Percentiles rank a stretch among this genome's conserved stretches.
Conservation (phyloP, 129 eudicot species). For the Flaveria robusta region DNA sequence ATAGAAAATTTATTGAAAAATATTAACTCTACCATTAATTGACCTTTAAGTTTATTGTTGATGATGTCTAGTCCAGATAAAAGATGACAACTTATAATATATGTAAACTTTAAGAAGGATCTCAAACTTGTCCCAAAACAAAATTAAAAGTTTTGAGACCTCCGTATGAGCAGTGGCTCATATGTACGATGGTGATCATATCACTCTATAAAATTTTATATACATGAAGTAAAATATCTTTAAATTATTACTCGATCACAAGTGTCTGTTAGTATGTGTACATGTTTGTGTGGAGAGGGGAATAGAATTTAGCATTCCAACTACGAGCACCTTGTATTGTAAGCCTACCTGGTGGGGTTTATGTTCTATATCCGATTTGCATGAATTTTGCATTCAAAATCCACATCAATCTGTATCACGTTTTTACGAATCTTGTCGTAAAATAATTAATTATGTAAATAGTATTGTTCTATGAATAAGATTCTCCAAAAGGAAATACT, state of each 20-base stretch:
- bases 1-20: too few species aligned
- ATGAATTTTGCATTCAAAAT: conserved; percentile 30
- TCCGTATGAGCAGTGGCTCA: too few species aligned
- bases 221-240: not conserved
- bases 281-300: conserved; percentile 20
- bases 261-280: conserved; percentile 5
- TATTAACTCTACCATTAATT: too few species aligned
- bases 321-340: conserved; percentile 32
- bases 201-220: too few species aligned
- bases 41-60: too few species aligned
- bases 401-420: conserved; percentile 38
- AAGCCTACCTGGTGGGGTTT: conserved; percentile 43
- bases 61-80: too few species aligned
- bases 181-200: not conserved
- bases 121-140: too few species aligned
- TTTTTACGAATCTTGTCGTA: conserved; percentile 38
- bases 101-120: too few species aligned
- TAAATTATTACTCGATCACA: not conserved
- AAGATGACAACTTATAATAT: too few species aligned
- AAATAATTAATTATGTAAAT: conserved; percentile 9
- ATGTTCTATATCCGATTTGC: conserved; percentile 38
- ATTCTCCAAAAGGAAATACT: conserved; percentile 32
- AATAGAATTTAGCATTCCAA: conserved; percentile 29
- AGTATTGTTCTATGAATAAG: conserved; percentile 42
- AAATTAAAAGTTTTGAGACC: too few species aligned